These are phyloP conservation scores for Phoma sp. DNA, from an alignment of 2,329 filamentous ascomycete genomes.

Conservation along the genomic window DNA sequence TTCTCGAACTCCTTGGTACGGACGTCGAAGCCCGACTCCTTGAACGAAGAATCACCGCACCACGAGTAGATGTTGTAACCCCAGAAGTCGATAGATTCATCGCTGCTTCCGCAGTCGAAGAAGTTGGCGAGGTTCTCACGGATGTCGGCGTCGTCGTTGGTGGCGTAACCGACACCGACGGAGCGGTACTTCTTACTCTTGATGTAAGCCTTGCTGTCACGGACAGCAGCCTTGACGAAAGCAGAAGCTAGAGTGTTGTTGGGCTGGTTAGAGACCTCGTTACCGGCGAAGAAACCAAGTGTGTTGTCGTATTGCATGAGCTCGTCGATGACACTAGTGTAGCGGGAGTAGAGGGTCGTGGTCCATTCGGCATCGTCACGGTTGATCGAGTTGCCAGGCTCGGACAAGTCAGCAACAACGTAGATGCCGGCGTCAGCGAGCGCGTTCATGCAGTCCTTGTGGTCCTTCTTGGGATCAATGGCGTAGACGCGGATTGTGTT, in stretches of 20 bases:
- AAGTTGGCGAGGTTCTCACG: conserved; percentile 84
- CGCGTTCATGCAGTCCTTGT: conserved; percentile 83
- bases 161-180: conserved; percentile 93
- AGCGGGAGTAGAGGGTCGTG: conserved; percentile 76
- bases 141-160: conserved; percentile 87
- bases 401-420: conserved; percentile 86
- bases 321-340: conserved; percentile 82
- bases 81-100: conserved; percentile 88
- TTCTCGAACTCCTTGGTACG: conserved; percentile 85
- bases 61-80: conserved; percentile 99
- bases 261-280: conserved; percentile 89
- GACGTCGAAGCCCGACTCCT: conserved; percentile 77
- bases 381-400: conserved; percentile 84
- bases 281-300: conserved; percentile 97
- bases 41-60: conserved; percentile 85
- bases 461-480: conserved; percentile 78
- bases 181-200: conserved; percentile 75
- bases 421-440: conserved; percentile 90
- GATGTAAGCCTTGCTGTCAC: conserved; percentile 96
- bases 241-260: conserved; percentile 91
- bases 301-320: conserved; percentile 86
- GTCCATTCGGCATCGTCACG: conserved; percentile 81
- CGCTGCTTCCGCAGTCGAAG: conserved; percentile 82
- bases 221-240: conserved; percentile 96
- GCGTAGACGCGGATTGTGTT: conserved; percentile 97